A percentile compares a stretch with the other conserved stretches of the same genome.
These are phyloP conservation scores for Nepenthes gracilis DNA, from an alignment of 148 eudicot genomes.

Conservation along the genomic window DNA sequence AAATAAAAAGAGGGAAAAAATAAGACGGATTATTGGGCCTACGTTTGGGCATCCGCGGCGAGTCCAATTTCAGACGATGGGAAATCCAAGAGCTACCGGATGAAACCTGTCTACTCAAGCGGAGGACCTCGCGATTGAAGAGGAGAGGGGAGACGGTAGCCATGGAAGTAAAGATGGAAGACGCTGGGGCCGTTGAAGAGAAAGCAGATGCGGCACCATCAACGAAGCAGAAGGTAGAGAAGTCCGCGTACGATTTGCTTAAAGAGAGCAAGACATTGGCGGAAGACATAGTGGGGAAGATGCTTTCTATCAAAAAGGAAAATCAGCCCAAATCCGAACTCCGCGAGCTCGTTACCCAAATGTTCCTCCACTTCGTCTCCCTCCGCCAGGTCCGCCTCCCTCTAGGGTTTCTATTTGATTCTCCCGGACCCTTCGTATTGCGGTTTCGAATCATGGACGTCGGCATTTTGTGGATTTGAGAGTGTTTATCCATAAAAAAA, in stretches of 20 bases:
- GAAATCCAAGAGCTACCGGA: no score
- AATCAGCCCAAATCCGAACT: conserved; percentile 45
- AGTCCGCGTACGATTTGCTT: conserved; percentile 45
- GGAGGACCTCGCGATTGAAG: no score
- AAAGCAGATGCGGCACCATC: background rate
- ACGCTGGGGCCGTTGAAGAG: conserved; percentile 30
- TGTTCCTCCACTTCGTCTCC: conserved; percentile 70
- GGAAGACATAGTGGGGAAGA: conserved; percentile 66
- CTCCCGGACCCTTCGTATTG: background rate
- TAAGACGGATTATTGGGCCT: no score
- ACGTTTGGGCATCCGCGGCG: no score
- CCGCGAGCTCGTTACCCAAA: conserved; percentile 58
- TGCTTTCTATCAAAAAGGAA: conserved; percentile 60
- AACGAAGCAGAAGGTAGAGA: conserved; percentile 13
- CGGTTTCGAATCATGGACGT: no score
- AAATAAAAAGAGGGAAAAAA: no score
- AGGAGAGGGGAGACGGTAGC: background rate
- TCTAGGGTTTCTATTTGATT: conserved; percentile 4
- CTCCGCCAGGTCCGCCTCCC: conserved; percentile 63
- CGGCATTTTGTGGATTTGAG: background rate
- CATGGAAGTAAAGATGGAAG: conserved; percentile 45
- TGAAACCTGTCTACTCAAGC: no score
- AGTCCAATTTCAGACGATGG: no score
- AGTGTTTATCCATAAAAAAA: background rate
- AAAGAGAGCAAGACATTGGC: conserved; percentile 40